A percentile compares a stretch with the other conserved stretches of the same genome.
phyloP scores from a whole-genome alignment of 2,329 filamentous ascomycete species.

The Chaetomiaceae sp. region DNA sequence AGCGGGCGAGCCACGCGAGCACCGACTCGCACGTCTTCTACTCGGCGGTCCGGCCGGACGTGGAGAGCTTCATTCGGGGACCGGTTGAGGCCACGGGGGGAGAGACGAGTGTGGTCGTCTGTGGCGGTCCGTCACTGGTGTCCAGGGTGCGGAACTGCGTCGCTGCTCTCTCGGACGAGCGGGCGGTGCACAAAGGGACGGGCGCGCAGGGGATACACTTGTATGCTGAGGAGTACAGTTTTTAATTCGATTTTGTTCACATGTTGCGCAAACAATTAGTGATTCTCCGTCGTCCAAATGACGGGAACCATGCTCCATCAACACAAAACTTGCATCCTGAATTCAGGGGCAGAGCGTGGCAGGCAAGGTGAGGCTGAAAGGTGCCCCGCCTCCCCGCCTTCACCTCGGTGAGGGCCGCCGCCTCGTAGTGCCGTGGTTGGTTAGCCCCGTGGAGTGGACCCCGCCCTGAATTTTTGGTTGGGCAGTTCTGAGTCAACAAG shows the following conservation, averaged over 20 bases:
- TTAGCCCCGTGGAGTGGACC: background rate
- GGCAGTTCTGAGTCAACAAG: conserved; percentile 22
- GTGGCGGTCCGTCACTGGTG: conserved; percentile 53
- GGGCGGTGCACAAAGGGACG: conserved; percentile 60
- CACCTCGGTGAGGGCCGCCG: background rate
- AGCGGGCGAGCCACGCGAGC: conserved; percentile 27
- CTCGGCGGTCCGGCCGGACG: conserved; percentile 45
- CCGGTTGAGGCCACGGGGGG: conserved; percentile 56
- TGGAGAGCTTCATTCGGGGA: conserved; percentile 47
- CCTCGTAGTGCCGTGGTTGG: background rate
- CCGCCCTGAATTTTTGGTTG: conserved; percentile 18
- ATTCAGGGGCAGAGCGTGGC: no score
- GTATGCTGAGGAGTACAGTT: conserved; percentile 54
- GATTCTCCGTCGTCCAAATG: no score
- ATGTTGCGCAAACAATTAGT: no score
- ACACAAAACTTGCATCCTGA: no score
- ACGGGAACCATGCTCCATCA: no score
- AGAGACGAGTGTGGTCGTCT: conserved; percentile 58
- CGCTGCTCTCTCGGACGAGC: conserved; percentile 53
- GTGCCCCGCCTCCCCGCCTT: no score
- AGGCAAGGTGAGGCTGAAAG: no score
- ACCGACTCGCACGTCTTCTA: conserved; percentile 41
- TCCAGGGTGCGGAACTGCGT: conserved; percentile 52
- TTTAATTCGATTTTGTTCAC: conserved; percentile 2
- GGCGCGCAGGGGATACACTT: conserved; percentile 59